Evolutionary conservation across 139 green algal species (phyloP).

Genomic region (Micractinium sp.): DNA sequence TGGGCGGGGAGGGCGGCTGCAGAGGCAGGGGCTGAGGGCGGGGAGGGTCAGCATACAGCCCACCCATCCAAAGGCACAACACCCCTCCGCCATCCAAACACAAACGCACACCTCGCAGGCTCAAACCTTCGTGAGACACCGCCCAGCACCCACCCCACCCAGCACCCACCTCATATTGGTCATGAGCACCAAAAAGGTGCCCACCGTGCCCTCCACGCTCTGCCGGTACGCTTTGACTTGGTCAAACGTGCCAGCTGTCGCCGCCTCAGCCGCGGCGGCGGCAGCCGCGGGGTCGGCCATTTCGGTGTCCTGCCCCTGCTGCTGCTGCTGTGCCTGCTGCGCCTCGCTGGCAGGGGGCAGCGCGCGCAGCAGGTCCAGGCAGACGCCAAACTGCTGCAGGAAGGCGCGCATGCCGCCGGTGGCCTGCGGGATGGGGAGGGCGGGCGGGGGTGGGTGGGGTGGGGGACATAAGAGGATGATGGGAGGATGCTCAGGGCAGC

Average conservation of each 20-base stretch:
- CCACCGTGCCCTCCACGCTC: conserved; percentile 32
- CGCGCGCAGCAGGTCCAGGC: conserved; percentile 33
- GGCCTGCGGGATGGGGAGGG: neutral
- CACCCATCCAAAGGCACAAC: too few species aligned
- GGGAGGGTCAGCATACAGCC: neutral
- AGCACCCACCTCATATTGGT: conserved; percentile 62
- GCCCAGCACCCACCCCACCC: neutral
- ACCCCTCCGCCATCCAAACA: neutral
- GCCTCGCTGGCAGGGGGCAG: conserved; percentile 18
- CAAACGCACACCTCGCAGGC: neutral
- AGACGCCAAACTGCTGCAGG: conserved; percentile 29
- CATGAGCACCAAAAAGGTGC: conserved; percentile 56
- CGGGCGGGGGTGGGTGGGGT: neutral
- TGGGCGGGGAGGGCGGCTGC: neutral
- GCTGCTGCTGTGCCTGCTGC: neutral
- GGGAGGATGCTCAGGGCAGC: too few species aligned
- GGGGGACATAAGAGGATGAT: neutral
- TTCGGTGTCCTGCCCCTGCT: neutral
- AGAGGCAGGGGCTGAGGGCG: neutral
- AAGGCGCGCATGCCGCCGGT: conserved; percentile 54
- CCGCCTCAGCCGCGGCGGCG: neutral
- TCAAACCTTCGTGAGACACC: neutral
- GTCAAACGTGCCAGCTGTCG: neutral
- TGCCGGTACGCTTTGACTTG: conserved; percentile 9
- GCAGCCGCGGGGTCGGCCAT: neutral